Evolutionary conservation across 441 rosid species (phyloP).

Genomic region (Populus trichocarpa): DNA sequence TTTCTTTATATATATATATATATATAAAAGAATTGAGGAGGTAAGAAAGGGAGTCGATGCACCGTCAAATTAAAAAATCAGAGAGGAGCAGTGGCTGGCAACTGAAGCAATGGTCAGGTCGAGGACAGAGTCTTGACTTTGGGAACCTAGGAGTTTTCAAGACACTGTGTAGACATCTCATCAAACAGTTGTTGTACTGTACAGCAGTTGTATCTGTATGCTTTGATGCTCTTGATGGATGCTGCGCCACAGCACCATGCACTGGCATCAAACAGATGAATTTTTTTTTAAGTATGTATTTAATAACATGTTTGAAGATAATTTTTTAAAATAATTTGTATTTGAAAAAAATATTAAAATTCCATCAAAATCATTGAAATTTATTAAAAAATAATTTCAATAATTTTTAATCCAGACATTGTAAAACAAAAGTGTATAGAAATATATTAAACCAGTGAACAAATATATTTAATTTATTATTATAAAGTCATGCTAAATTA

Average conservation of each 20-base stretch:
- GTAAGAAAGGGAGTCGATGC: neutral
- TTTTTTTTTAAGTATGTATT: neutral
- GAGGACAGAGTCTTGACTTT: slow-evolving; percentile 7
- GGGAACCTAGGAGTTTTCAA: neutral
- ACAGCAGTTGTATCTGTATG: neutral
- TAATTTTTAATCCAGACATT: too few species aligned
- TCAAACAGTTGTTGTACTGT: neutral
- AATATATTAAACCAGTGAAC: too few species aligned
- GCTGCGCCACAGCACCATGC: slow-evolving; percentile 2
- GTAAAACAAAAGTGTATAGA: too few species aligned
- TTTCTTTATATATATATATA: neutral
- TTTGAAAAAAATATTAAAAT: too few species aligned
- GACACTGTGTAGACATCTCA: neutral
- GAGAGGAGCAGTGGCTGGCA: neutral
- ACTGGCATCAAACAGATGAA: neutral
- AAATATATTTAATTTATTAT: too few species aligned
- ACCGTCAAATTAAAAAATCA: neutral
- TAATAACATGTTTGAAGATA: too few species aligned
- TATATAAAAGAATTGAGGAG: neutral
- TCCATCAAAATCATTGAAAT: too few species aligned
- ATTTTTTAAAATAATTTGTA: too few species aligned
- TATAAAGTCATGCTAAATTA: too few species aligned
- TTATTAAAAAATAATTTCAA: too few species aligned
- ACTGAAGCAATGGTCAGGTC: neutral
- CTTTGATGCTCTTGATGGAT: neutral